phyloP scores from a whole-genome alignment of 2,329 filamentous ascomycete genomes.

The Fusarium sp. region DNA sequence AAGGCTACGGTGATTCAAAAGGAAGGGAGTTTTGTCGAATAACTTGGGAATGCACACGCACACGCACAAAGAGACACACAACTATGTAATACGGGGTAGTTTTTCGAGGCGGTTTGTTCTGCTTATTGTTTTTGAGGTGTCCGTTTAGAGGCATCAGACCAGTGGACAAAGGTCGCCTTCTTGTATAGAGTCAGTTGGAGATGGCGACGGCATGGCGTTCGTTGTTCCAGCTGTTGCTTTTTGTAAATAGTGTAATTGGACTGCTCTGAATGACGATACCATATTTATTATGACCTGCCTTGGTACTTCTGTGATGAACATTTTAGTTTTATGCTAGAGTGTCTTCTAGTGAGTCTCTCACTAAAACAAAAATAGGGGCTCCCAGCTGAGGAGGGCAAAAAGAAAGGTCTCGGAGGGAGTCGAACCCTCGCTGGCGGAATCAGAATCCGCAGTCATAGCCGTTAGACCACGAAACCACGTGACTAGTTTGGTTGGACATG shows the following conservation, averaged over 20 bases:
- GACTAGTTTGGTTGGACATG: background rate
- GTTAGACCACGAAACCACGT: constrained; percentile 15
- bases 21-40: constrained; percentile 38
- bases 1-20: constrained; percentile 35
- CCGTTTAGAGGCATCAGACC: background rate
- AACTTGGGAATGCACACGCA: constrained; percentile 25
- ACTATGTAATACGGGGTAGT: constrained; percentile 40
- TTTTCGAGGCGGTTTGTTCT: constrained; percentile 26
- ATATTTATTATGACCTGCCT: background rate
- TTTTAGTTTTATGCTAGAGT: background rate
- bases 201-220: constrained; percentile 36
- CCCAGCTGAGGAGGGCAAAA: background rate
- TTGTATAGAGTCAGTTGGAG: constrained; percentile 43
- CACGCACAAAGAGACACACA: constrained; percentile 35
- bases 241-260: constrained; percentile 40
- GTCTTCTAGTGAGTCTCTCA: background rate
- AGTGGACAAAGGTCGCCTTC: constrained; percentile 25
- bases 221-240: constrained; percentile 33
- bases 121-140: constrained; percentile 37
- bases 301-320: background rate
- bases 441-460: constrained; percentile 23
- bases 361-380: background rate
- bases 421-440: constrained; percentile 22
- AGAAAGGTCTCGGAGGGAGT: constrained; percentile 11
- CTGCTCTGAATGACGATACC: constrained; percentile 3